Evolutionary conservation across 2,329 filamentous ascomycete genomes (phyloP).

Genomic region (Sporothrix inflata): DNA sequence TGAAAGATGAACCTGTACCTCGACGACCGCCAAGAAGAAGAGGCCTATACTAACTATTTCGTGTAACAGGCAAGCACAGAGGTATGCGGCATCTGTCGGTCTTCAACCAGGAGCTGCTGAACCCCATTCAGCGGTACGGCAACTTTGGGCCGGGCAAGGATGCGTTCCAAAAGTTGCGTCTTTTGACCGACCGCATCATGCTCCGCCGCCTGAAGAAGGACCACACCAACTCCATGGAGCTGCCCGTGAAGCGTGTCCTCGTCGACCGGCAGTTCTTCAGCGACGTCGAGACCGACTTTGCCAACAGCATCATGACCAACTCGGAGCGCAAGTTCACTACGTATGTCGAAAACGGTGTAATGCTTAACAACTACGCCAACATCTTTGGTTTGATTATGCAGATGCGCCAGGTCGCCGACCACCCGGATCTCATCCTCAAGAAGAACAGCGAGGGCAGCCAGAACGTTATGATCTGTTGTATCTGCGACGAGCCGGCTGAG

Average conservation of each 20-base stretch:
- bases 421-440: slow-evolving; percentile 90
- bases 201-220: slow-evolving; percentile 92
- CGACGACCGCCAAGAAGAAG: background rate
- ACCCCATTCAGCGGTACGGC: slow-evolving; percentile 71
- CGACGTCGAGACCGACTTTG: slow-evolving; percentile 94
- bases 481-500: slow-evolving; percentile 95
- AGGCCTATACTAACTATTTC: background rate
- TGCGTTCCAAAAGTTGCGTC: slow-evolving; percentile 79
- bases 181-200: slow-evolving; percentile 94
- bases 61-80: slow-evolving; percentile 46
- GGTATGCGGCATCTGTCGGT: slow-evolving; percentile 63
- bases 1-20: background rate
- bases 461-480: slow-evolving; percentile 87
- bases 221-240: slow-evolving; percentile 90
- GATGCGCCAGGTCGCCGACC: slow-evolving; percentile 97
- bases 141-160: slow-evolving; percentile 64
- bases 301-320: slow-evolving; percentile 92
- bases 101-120: slow-evolving; percentile 78
- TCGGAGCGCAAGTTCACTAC: slow-evolving; percentile 89
- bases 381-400: slow-evolving; percentile 99
- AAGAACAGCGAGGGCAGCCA: slow-evolving; percentile 84
- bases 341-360: slow-evolving; percentile 89
- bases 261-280: slow-evolving; percentile 96
- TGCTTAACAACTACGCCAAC: slow-evolving; percentile 97
- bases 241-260: slow-evolving; percentile 91